Base-by-base conservation (phyloP, 2,329 filamentous ascomycete genomes). In the Alternaria dauci region DNA sequence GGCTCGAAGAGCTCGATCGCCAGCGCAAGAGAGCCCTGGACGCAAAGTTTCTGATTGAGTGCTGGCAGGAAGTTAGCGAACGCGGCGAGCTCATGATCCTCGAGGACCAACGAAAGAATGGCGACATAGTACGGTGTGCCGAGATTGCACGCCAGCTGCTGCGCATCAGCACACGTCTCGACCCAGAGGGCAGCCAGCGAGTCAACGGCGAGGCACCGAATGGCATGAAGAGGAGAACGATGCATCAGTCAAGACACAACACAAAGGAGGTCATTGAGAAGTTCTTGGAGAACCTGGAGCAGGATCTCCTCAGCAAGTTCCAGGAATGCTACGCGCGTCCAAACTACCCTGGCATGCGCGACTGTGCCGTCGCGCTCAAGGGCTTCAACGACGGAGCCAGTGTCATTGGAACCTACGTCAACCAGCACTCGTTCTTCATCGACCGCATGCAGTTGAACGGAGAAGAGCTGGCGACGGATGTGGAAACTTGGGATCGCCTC, bases 341-440 rank as follows among this genome's bases (percentile, higher is more conserved):
- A 72, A 97, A 98, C 79, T 97, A 96, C 74, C 93, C 97, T 68
- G 94, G 96, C 72, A 99, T 99, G 96, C 90, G 92, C 81, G 95
- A 98, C 76, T 99, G 95, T 76, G 92, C 96, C 55, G 92, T 92
- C 72, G 95, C 97, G 42, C 83, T 99, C 63, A 87, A 95, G 76
- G 95, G 98, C 79, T 99, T 99, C 84, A 97, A 94, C 77, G 93
- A 95, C 53, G 95, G 95, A 52, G 89, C 93, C 58, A 98, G 94
- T 76, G 95, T 98, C 61, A 96, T 97, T 78, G 94, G 92, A 14
- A 85, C 94, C 11, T 99, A 98, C 78, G 94, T 99, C 74, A 99
- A 99, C 76, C 95, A 99, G 78, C 96, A 99, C 80, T 93, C 97
- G 74, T 99, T 99, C 85, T 99, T 99, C 81, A 97, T 99, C 74